Percentiles rank a stretch among this genome's conserved stretches.
phyloP scores from a whole-genome alignment of 192 early-diverging fungal species.

The Coemansia guatemalensis region DNA sequence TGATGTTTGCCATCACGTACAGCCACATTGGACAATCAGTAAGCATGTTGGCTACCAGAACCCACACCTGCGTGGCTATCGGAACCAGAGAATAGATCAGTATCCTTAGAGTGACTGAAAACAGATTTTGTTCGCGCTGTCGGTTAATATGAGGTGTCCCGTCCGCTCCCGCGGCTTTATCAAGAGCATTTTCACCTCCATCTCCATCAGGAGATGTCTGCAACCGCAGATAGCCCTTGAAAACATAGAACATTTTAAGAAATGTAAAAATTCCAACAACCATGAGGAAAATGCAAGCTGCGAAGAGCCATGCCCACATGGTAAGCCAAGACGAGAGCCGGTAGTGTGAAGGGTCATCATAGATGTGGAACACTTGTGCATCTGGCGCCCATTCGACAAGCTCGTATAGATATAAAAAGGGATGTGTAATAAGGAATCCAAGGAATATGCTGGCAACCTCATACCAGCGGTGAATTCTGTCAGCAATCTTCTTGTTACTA shows the following conservation, averaged over 20 bases:
- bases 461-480: slow-evolving; percentile 30
- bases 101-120: slow-evolving; percentile 18
- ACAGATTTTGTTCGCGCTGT: slow-evolving; percentile 8
- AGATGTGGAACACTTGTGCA: slow-evolving; percentile 39
- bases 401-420: slow-evolving; percentile 44
- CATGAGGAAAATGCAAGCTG: slow-evolving; percentile 17
- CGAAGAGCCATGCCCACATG: slow-evolving; percentile 43
- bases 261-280: slow-evolving; percentile 1
- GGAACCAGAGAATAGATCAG: slow-evolving; percentile 29
- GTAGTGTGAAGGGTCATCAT: slow-evolving; percentile 21
- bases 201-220: not conserved
- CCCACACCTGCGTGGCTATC: slow-evolving; percentile 42
- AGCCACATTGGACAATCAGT: slow-evolving; percentile 38
- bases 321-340: slow-evolving; percentile 36
- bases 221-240: not conserved
- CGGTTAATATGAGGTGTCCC: not conserved
- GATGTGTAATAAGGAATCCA: slow-evolving; percentile 40
- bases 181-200: not conserved
- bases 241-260: not conserved
- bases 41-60: slow-evolving; percentile 37
- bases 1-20: slow-evolving; percentile 45
- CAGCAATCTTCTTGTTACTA: slow-evolving; percentile 5
- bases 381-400: slow-evolving; percentile 25
- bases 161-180: not conserved
- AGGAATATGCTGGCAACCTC: slow-evolving; percentile 28